Conservation (phyloP, 2,329 filamentous ascomycete species). For the Paramyrothecium roridum region DNA sequence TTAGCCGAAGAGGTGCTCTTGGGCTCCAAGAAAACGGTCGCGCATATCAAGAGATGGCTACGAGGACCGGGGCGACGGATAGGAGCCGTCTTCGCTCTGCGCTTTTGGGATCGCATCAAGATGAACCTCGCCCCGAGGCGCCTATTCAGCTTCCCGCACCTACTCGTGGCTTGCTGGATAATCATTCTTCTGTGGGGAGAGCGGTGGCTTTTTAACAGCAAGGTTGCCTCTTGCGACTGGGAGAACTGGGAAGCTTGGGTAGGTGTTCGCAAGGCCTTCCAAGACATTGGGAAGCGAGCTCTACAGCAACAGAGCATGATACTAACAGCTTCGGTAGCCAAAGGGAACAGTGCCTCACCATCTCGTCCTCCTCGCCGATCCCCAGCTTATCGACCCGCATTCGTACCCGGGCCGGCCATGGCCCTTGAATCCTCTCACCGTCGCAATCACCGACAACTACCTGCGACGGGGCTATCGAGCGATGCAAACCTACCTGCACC, state of each 20-base stretch:
- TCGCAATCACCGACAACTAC: slow-evolving; percentile 80
- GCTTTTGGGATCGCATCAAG: slow-evolving; percentile 20
- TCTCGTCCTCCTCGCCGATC: slow-evolving; percentile 81
- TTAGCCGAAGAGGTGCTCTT: slow-evolving; percentile 16
- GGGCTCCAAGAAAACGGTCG: slow-evolving; percentile 18
- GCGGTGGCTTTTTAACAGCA: slow-evolving; percentile 69
- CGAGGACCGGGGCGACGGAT: slow-evolving; percentile 36
- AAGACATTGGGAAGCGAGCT: neutral
- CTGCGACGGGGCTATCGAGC: slow-evolving; percentile 77
- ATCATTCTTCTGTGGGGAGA: slow-evolving; percentile 82
- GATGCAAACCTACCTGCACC: slow-evolving; percentile 72
- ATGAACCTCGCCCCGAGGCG: slow-evolving; percentile 47
- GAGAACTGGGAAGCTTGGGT: slow-evolving; percentile 92
- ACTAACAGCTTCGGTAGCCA: slow-evolving; percentile 53
- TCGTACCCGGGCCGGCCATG: slow-evolving; percentile 83
- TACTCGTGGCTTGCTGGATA: slow-evolving; percentile 72
- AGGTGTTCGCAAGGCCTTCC: slow-evolving; percentile 23
- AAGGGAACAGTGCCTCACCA: slow-evolving; percentile 75
- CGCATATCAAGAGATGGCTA: slow-evolving; percentile 36
- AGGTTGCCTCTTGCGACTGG: slow-evolving; percentile 75
- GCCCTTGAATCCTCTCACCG: slow-evolving; percentile 51
- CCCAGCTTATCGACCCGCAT: slow-evolving; percentile 88
- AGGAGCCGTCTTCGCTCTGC: slow-evolving; percentile 24
- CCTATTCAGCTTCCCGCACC: slow-evolving; percentile 62
- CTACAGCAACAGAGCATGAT: neutral